Percentiles rank a stretch among this genome's conserved stretches.
These are phyloP conservation scores for Beauveria medogensis DNA, from an alignment of 2,329 filamentous ascomycete species.

Conservation along the genomic window DNA sequence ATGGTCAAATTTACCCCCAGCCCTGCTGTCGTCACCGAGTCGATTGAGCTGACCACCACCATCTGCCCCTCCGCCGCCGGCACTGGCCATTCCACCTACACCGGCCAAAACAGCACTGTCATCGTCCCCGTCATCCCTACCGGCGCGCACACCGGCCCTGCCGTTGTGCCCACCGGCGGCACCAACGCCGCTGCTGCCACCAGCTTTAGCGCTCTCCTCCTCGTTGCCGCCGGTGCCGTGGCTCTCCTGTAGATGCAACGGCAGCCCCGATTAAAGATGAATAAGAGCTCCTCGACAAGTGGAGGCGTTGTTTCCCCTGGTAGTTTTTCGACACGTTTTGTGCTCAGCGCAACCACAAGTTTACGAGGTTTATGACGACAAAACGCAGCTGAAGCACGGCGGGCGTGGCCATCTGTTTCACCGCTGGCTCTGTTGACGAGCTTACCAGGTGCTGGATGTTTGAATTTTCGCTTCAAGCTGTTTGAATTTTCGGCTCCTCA, in stretches of 20 bases:
- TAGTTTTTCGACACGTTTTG: constrained; percentile 10
- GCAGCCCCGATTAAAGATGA: not conserved
- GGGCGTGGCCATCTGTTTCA: constrained; percentile 5
- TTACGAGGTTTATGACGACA: constrained; percentile 23
- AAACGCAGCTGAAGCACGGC: not conserved
- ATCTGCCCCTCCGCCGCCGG: constrained; percentile 17
- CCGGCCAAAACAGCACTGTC: constrained; percentile 26
- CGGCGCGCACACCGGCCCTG: constrained; percentile 14
- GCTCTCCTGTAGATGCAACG: constrained; percentile 25
- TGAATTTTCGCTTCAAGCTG: not conserved
- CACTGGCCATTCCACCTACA: constrained; percentile 22
- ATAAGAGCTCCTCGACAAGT: constrained; percentile 18
- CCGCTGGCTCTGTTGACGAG: not conserved
- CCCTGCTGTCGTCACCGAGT: constrained; percentile 15
- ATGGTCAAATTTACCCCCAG: constrained; percentile 6
- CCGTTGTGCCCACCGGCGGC: constrained; percentile 16
- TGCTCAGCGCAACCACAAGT: constrained; percentile 24
- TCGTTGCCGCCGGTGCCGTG: constrained; percentile 27
- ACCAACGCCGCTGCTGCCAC: constrained; percentile 23
- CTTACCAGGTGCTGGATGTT: not conserved
- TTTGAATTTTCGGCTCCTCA: not conserved
- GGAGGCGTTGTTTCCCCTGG: constrained; percentile 15
- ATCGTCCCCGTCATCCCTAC: constrained; percentile 17
- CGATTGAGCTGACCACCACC: constrained; percentile 20
- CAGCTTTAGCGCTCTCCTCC: constrained; percentile 28